Conservation (phyloP, 2,329 filamentous ascomycete genomes). For the Proliferodiscus dingleyae region DNA sequence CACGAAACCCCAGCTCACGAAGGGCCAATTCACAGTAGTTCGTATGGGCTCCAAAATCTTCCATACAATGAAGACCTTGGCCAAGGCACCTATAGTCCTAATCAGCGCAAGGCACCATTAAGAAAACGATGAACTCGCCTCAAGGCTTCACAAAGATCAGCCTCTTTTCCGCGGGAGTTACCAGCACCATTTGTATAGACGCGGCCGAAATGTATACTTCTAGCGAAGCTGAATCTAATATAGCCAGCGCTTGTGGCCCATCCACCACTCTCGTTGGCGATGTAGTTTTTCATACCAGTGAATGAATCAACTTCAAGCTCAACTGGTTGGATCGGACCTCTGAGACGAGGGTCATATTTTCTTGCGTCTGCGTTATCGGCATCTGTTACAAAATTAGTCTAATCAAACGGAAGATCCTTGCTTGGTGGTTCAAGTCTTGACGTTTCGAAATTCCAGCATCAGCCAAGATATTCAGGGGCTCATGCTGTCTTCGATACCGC, state of each 20-base stretch:
- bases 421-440: too few species aligned
- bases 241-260: constrained; percentile 92
- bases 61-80: constrained; percentile 52
- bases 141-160: constrained; percentile 75
- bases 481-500: too few species aligned
- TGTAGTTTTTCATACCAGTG: constrained; percentile 99
- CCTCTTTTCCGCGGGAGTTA: constrained; percentile 59
- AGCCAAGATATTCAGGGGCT: too few species aligned
- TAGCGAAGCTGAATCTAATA: constrained; percentile 67
- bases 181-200: constrained; percentile 64
- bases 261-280: constrained; percentile 78
- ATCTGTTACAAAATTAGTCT: constrained; percentile 34
- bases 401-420: not conserved
- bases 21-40: constrained; percentile 79
- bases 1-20: constrained; percentile 62
- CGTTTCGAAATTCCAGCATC: too few species aligned
- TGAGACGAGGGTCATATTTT: constrained; percentile 73
- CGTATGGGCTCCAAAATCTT: constrained; percentile 73
- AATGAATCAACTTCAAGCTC: constrained; percentile 69
- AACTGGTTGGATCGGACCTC: constrained; percentile 66
- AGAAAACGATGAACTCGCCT: constrained; percentile 34
- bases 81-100: constrained; percentile 39
- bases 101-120: not conserved
- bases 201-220: constrained; percentile 73
- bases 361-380: constrained; percentile 83